Conservation (phyloP, 75 land plant species). For the Gnetum montanum region DNA sequence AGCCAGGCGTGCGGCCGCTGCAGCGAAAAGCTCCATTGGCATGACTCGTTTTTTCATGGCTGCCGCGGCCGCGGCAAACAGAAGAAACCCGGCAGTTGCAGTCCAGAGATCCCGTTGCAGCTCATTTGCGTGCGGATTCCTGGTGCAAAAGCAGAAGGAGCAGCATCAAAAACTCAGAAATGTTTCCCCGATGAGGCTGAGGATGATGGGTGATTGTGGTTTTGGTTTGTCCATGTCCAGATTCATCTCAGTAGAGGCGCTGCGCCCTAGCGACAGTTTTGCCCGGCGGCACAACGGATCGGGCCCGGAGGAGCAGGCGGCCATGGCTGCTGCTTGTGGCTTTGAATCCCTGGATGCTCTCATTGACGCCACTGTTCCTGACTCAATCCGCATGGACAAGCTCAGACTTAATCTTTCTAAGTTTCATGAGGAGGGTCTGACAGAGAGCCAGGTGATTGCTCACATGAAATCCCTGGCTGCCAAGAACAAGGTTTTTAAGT, state of each 20-base stretch:
- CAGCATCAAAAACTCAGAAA: no score
- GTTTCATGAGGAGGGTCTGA: constrained; percentile 60
- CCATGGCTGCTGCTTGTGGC: constrained; percentile 71
- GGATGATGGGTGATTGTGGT: no score
- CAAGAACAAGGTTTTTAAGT: constrained; percentile 81
- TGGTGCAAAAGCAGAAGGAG: no score
- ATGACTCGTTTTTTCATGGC: no score
- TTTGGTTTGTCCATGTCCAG: constrained; percentile 21
- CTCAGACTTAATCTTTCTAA: constrained; percentile 42
- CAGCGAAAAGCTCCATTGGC: no score
- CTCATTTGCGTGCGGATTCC: no score
- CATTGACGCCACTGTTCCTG: constrained; percentile 93
- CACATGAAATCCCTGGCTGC: constrained; percentile 75
- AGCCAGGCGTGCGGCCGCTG: no score
- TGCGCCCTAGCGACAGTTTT: constrained; percentile 83
- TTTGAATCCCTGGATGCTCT: constrained; percentile 58
- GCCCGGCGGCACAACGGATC: constrained; percentile 89
- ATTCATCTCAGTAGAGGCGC: constrained; percentile 62
- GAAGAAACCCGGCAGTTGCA: no score
- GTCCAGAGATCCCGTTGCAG: no score
- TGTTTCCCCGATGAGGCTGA: no score
- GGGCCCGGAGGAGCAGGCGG: constrained; percentile 58
- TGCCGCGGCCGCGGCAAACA: no score
- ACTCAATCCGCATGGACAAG: constrained; percentile 37
- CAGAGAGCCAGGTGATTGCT: constrained; percentile 85